Conservation (phyloP, 768 basidiomycete genomes). For the Mycena polygramma region DNA sequence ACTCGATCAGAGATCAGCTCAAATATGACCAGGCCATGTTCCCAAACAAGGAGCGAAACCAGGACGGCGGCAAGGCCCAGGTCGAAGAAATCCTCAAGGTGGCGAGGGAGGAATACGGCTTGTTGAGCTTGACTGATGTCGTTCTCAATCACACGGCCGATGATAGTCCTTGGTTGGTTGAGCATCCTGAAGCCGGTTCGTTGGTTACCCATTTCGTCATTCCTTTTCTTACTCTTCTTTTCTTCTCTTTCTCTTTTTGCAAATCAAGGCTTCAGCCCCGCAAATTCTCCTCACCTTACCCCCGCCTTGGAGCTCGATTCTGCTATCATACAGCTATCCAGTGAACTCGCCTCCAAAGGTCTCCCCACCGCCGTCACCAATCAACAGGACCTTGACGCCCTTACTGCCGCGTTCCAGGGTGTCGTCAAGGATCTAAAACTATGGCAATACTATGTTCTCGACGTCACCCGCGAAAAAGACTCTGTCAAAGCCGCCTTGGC, state of each 20-base stretch:
- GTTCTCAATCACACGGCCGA: slow-evolving; percentile 98
- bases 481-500: slow-evolving; percentile 68
- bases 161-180: slow-evolving; percentile 90
- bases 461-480: slow-evolving; percentile 73
- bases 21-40: slow-evolving; percentile 87
- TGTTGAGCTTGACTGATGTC: slow-evolving; percentile 93
- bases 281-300: slow-evolving; percentile 91
- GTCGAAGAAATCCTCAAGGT: slow-evolving; percentile 75
- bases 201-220: slow-evolving; percentile 2
- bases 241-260: slow-evolving; percentile 1
- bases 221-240: background rate
- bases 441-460: slow-evolving; percentile 96
- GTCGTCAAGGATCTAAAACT: slow-evolving; percentile 76
- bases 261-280: slow-evolving; percentile 83
- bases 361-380: slow-evolving; percentile 81
- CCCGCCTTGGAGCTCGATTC: slow-evolving; percentile 95
- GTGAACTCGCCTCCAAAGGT: slow-evolving; percentile 69
- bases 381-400: slow-evolving; percentile 72
- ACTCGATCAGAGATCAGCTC: slow-evolving; percentile 91
- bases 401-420: slow-evolving; percentile 74
- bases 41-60: slow-evolving; percentile 48
- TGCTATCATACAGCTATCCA: slow-evolving; percentile 86
- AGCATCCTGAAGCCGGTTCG: slow-evolving; percentile 96
- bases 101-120: slow-evolving; percentile 88
- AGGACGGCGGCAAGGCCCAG: slow-evolving; percentile 66